A percentile compares a stretch with the other conserved stretches of the same genome.
Conservation (phyloP, 331 rosid species). For the Acacia concinna region DNA sequence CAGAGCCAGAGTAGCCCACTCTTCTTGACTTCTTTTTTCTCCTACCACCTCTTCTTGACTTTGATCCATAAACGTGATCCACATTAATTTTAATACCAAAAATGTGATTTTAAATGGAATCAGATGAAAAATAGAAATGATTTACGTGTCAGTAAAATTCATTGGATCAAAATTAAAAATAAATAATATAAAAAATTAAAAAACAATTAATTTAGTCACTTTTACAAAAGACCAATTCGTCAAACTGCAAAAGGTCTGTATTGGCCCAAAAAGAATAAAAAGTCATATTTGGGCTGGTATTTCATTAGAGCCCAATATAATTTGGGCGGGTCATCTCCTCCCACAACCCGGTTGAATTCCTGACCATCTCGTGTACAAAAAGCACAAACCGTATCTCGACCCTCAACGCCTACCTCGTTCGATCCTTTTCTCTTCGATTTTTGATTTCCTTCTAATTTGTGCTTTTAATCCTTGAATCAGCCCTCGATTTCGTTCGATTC, state of each 20-base stretch:
- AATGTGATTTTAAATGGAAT: neutral
- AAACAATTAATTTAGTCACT: no score
- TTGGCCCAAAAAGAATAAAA: neutral
- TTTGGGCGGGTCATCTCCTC: neutral
- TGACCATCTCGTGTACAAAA: conserved; percentile 30
- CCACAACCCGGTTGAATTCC: conserved; percentile 13
- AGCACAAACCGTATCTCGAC: conserved; percentile 36
- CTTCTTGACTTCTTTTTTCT: no score
- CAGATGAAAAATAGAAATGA: neutral
- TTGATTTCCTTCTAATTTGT: conserved; percentile 19
- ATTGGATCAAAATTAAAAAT: neutral
- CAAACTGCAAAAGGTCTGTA: no score
- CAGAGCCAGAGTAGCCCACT: neutral
- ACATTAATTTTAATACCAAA: neutral
- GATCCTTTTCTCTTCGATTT: conserved; percentile 24
- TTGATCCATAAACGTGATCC: neutral
- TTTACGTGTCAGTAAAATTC: neutral
- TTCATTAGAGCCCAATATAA: conserved; percentile 27
- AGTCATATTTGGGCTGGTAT: conserved; percentile 6
- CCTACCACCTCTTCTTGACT: no score
- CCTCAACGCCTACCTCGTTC: conserved; percentile 26
- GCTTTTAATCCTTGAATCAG: conserved; percentile 28
- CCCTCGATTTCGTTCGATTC: conserved; percentile 22
- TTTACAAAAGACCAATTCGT: neutral
- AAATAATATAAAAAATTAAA: neutral